phyloP scores from a whole-genome alignment of 2,329 filamentous ascomycete species.

The Fusarium sp. region DNA sequence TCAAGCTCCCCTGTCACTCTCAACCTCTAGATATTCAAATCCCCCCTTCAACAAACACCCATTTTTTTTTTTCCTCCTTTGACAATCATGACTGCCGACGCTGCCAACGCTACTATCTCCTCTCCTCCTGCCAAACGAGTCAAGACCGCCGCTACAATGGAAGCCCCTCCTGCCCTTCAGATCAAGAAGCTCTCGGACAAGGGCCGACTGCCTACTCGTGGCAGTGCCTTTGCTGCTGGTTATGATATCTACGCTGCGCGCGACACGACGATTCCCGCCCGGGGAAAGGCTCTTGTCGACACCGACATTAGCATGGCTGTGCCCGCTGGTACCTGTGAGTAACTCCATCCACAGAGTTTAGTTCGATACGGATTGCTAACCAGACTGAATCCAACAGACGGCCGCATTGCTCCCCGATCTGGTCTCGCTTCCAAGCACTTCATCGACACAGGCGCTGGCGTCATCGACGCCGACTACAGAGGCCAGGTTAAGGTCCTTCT shows the following conservation, averaged over 20 bases:
- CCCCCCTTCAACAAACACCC: conserved; percentile 31
- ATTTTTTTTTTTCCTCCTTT: not conserved
- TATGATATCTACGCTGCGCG: conserved; percentile 91
- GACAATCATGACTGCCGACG: conserved; percentile 38
- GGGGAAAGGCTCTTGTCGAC: conserved; percentile 87
- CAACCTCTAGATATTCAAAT: conserved; percentile 36
- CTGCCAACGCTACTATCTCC: conserved; percentile 59
- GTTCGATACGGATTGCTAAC: not conserved
- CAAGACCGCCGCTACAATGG: conserved; percentile 67
- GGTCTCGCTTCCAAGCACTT: conserved; percentile 93
- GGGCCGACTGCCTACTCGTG: conserved; percentile 86
- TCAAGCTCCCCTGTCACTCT: not conserved
- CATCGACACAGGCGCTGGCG: conserved; percentile 95
- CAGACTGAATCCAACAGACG: conserved; percentile 66
- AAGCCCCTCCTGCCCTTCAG: conserved; percentile 71
- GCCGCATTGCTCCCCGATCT: conserved; percentile 89
- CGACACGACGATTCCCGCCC: conserved; percentile 79
- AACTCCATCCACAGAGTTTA: not conserved
- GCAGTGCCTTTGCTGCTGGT: conserved; percentile 89
- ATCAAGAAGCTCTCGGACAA: conserved; percentile 89
- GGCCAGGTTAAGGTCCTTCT: conserved; percentile 94
- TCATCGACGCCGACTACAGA: conserved; percentile 97
- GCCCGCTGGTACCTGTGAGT: conserved; percentile 87
- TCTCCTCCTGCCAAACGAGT: conserved; percentile 85
- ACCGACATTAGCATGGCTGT: conserved; percentile 94